Percentiles rank a stretch among this genome's conserved stretches.
Conservation (phyloP, 1,139 yeast genomes). For the Geotrichum phurueaensis region DNA sequence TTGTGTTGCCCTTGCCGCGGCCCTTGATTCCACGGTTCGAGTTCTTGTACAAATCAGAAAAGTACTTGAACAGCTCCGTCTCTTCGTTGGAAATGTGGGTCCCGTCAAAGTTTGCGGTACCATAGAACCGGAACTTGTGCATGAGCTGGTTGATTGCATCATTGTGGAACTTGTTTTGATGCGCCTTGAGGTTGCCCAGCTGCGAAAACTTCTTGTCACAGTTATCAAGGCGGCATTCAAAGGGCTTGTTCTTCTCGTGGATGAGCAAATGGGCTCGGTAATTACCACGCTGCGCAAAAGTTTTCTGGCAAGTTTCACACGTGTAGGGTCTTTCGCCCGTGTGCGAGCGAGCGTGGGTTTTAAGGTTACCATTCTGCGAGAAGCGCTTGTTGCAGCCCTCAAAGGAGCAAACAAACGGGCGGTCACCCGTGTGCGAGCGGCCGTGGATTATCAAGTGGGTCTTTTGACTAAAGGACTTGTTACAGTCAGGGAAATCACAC, state of each 20-base stretch:
- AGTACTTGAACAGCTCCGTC: conserved; percentile 63
- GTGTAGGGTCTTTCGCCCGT: conserved; percentile 86
- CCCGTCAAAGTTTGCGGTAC: conserved; percentile 29
- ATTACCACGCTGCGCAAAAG: conserved; percentile 85
- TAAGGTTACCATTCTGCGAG: conserved; percentile 86
- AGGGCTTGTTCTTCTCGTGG: conserved; percentile 75
- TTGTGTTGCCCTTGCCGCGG: conserved; percentile 50
- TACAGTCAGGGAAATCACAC: conserved; percentile 59
- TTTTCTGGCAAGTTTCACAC: conserved; percentile 65
- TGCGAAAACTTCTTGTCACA: conserved; percentile 88
- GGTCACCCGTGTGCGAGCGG: conserved; percentile 74
- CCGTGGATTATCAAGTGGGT: conserved; percentile 86
- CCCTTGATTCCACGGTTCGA: conserved; percentile 89
- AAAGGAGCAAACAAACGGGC: conserved; percentile 61
- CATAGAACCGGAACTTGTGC: conserved; percentile 32
- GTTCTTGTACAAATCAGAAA: conserved; percentile 75
- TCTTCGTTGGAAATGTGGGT: conserved; percentile 55
- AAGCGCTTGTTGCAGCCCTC: conserved; percentile 60
- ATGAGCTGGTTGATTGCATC: conserved; percentile 64
- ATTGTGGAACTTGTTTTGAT: conserved; percentile 82
- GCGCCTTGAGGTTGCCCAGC: conserved; percentile 86
- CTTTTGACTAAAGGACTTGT: conserved; percentile 82
- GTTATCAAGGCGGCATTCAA: conserved; percentile 67
- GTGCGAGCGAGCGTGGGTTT: conserved; percentile 77
- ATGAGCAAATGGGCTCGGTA: conserved; percentile 79